phyloP scores from a whole-genome alignment of 2,329 filamentous ascomycete genomes.

The Paramyrothecium sp. region DNA sequence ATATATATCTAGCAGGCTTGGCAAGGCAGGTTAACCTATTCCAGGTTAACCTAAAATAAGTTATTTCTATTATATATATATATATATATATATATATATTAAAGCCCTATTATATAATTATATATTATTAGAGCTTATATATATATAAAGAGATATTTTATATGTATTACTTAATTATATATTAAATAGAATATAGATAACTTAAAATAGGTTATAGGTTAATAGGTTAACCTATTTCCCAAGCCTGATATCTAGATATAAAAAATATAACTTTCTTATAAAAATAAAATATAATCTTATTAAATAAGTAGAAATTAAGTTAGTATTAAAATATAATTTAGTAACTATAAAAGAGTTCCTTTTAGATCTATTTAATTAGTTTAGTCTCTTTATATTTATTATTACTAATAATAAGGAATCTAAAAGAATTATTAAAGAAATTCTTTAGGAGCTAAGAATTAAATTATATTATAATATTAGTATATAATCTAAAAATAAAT shows the following conservation, averaged over 20 bases:
- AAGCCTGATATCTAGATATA: neutral
- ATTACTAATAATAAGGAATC: slow-evolving; percentile 2
- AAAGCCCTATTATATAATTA: too few species aligned
- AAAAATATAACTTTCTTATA: neutral
- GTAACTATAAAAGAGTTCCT: slow-evolving; percentile 1
- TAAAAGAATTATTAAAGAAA: neutral
- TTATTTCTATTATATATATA: too few species aligned
- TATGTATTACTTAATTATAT: slow-evolving; percentile 1
- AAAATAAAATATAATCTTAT: slow-evolving; percentile 1
- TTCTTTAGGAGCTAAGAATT: too few species aligned
- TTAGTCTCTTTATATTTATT: slow-evolving; percentile 2
- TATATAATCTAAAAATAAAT: slow-evolving; percentile 1
- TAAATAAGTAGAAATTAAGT: neutral
- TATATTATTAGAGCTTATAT: too few species aligned
- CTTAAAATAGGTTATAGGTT: too few species aligned
- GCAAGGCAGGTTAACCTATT: too few species aligned
- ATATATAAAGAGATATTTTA: neutral
- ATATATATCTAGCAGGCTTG: too few species aligned
- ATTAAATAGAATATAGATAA: too few species aligned
- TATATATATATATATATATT: too few species aligned
- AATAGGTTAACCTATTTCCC: too few species aligned
- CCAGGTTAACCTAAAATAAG: too few species aligned
- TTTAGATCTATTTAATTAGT: too few species aligned
- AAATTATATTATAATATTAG: neutral
- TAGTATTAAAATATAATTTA: slow-evolving; percentile 1